phyloP scores from a whole-genome alignment of 2,329 filamentous ascomycete species.

The Xylariaceae sp. region DNA sequence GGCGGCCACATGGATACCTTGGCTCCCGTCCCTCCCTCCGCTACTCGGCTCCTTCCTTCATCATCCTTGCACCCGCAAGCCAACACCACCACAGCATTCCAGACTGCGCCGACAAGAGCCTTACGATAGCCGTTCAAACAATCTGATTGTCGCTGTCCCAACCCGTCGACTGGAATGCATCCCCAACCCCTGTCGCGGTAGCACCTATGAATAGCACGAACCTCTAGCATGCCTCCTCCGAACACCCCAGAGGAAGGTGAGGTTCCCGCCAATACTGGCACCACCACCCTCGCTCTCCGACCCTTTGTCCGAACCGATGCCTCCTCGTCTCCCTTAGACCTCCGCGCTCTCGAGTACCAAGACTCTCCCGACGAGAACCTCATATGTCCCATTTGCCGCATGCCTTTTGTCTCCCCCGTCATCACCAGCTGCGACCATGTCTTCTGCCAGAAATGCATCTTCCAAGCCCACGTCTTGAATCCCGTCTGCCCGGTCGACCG shows the following conservation, averaged over 20 bases:
- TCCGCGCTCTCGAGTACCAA: constrained; percentile 42
- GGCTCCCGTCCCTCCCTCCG: no score
- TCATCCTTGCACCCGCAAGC: no score
- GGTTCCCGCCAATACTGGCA: constrained; percentile 11
- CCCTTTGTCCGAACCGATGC: constrained; percentile 17
- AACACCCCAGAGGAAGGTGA: constrained; percentile 32
- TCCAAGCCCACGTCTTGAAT: constrained; percentile 37
- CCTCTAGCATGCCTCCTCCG: constrained; percentile 28
- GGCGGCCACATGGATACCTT: no score
- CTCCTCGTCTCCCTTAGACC: constrained; percentile 30
- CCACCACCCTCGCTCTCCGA: constrained; percentile 22
- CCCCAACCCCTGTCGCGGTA: constrained; percentile 2
- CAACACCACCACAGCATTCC: no score
- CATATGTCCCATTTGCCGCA: constrained; percentile 54
- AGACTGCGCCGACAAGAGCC: no score
- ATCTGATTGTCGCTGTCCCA: not conserved
- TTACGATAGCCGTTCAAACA: not conserved
- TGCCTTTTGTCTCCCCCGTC: constrained; percentile 55
- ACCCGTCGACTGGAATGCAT: constrained; percentile 4
- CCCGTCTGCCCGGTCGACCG: constrained; percentile 56
- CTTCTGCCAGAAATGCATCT: constrained; percentile 57
- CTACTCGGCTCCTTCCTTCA: no score
- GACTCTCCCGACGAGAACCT: constrained; percentile 41
- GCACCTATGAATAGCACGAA: constrained; percentile 6
- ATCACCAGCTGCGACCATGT: constrained; percentile 62